A percentile compares a stretch with the other conserved stretches of the same genome.
Evolutionary conservation across 148 eudicot genomes (phyloP).

Genomic region (Vaccinium myrtillus): DNA sequence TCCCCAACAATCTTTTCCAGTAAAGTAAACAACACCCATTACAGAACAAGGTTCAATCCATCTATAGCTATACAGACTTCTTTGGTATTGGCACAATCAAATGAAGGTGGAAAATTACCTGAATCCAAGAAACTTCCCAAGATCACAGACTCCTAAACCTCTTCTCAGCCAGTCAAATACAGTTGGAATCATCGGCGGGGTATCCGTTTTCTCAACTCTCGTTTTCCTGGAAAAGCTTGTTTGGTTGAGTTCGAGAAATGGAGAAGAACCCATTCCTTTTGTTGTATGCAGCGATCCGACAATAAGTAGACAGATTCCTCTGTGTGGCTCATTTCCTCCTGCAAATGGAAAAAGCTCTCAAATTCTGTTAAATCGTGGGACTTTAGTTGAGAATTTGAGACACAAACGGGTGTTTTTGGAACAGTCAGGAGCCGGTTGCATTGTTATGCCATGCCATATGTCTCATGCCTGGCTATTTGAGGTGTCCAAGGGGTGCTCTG

Average conservation of each 20-base stretch:
- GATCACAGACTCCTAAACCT: neutral
- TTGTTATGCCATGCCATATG: conserved; percentile 61
- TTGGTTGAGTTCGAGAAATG: conserved; percentile 43
- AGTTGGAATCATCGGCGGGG: conserved; percentile 60
- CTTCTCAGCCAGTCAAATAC: conserved; percentile 29
- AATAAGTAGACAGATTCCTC: conserved; percentile 13
- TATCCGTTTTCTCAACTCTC: conserved; percentile 47
- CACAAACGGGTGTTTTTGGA: conserved; percentile 46
- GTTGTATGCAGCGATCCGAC: conserved; percentile 52
- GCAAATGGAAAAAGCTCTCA: neutral
- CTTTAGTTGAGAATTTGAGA: conserved; percentile 39
- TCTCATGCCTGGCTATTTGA: conserved; percentile 46
- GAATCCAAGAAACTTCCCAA: conserved; percentile 18
- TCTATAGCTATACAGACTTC: conserved; percentile 12
- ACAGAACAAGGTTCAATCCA: conserved; percentile 19
- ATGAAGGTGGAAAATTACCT: conserved; percentile 11
- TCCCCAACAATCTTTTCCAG: conserved; percentile 17
- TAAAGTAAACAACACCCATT: conserved; percentile 20
- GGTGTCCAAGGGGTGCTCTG: conserved; percentile 42
- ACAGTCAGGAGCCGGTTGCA: conserved; percentile 51
- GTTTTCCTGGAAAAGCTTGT: conserved; percentile 59
- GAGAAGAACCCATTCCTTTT: conserved; percentile 38
- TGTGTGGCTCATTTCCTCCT: neutral
- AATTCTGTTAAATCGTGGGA: neutral
- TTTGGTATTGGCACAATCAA: conserved; percentile 11